Evolutionary conservation across 352 stramenopile species (phyloP).

Genomic region (Pythium aquatile): DNA sequence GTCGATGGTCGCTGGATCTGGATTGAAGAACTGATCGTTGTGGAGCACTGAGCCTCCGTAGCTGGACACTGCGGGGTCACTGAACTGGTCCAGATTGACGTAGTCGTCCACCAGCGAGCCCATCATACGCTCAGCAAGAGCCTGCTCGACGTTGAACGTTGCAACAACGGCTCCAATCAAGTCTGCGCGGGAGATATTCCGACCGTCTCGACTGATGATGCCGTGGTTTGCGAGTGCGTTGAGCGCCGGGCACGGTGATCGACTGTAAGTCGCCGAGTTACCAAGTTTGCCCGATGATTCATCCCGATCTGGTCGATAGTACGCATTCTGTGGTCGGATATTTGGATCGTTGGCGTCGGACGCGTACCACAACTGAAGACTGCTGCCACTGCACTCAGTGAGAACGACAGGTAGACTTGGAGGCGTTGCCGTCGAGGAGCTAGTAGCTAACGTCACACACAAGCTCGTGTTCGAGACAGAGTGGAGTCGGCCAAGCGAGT

Average conservation of each 20-base stretch:
- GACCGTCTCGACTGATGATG: slow-evolving; percentile 30
- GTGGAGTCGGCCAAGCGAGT: slow-evolving; percentile 20
- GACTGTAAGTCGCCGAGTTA: slow-evolving; percentile 23
- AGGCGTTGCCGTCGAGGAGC: neutral
- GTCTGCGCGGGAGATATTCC: slow-evolving; percentile 18
- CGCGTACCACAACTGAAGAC: slow-evolving; percentile 13
- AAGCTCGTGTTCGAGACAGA: neutral
- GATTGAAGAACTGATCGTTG: slow-evolving; percentile 14
- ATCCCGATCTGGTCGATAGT: slow-evolving; percentile 23
- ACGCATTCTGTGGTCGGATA: slow-evolving; percentile 9
- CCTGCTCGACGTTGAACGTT: slow-evolving; percentile 25
- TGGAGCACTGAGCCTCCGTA: slow-evolving; percentile 16
- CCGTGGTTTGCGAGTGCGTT: slow-evolving; percentile 41
- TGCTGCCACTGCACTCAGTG: slow-evolving; percentile 6
- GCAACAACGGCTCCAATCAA: slow-evolving; percentile 16
- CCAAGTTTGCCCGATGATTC: slow-evolving; percentile 23
- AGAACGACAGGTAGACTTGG: slow-evolving; percentile 1
- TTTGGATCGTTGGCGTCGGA: slow-evolving; percentile 16
- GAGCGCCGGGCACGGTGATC: slow-evolving; percentile 37
- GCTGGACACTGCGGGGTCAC: neutral
- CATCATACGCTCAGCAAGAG: slow-evolving; percentile 9
- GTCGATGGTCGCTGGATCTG: slow-evolving; percentile 13
- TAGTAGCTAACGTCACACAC: neutral
- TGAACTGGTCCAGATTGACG: slow-evolving; percentile 12
- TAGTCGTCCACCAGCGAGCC: neutral